A percentile compares a stretch with the other conserved stretches of the same genome.
These are phyloP conservation scores for Neopestalotiopsis rosae DNA, from an alignment of 2,329 filamentous ascomycete genomes.

Conservation along the genomic window DNA sequence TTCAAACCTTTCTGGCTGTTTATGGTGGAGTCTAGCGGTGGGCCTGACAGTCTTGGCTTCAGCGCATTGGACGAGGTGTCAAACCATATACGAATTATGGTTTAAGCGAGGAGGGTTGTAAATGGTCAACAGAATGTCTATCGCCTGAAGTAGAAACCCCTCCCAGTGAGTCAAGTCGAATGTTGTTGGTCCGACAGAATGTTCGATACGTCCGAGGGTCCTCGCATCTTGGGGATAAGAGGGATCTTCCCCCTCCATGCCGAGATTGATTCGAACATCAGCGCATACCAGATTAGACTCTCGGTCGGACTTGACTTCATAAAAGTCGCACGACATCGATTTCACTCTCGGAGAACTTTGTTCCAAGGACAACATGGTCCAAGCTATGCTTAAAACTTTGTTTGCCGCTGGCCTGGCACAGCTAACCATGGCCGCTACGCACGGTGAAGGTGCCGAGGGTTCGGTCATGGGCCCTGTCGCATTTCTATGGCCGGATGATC, in stretches of 20 bases:
- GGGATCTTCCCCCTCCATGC: neutral
- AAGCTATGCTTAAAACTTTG: constrained; percentile 24
- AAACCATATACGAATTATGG: neutral
- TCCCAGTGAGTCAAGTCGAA: neutral
- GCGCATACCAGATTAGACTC: neutral
- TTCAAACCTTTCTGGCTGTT: neutral
- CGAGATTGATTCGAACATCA: neutral
- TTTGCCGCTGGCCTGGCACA: constrained; percentile 22
- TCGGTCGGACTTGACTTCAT: neutral
- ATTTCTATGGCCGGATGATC: constrained; percentile 59
- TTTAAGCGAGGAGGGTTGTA: neutral
- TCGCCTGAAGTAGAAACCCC: neutral
- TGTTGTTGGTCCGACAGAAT: neutral
- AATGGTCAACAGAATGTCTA: neutral
- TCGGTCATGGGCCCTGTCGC: constrained; percentile 57
- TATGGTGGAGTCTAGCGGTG: neutral
- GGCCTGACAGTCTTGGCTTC: neutral
- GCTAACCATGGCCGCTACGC: constrained; percentile 23
- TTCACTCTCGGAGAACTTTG: neutral
- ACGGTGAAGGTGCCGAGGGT: constrained; percentile 35
- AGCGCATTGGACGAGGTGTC: neutral
- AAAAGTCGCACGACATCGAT: neutral
- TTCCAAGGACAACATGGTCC: constrained; percentile 24
- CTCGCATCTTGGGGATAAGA: neutral
- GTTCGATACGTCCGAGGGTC: neutral